Base-by-base conservation (phyloP, 1,284 basidiomycete species). In the Crucibulum parvulum region DNA sequence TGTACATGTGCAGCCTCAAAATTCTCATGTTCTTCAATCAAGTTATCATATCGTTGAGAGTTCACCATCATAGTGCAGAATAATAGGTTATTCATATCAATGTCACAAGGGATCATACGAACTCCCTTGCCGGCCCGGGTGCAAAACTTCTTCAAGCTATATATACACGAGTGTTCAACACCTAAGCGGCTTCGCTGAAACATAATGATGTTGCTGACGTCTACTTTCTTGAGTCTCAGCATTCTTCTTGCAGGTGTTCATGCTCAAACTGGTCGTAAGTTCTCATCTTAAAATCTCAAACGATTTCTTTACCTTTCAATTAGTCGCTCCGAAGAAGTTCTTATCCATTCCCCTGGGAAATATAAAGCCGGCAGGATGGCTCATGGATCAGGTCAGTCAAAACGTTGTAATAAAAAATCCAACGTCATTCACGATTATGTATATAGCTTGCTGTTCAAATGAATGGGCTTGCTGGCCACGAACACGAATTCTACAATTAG, bases 401-500 rank as follows among this genome's bases (percentile, higher is more conserved):
- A 13, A 48, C 15, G 15, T 36, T 37, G 31, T 31, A 31, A 31
- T 35, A 15, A 18, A 13, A 41, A 53, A 35, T 48, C 18, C 38
- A 10, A 51, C 18, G 13, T 52, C 43, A 34, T 63, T 35, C 60
- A 39, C 62, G 18, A 35, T 39, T 37, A 24, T 34, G 16, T 56
- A 51, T 31, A 16, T 58, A 85, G 82, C 72, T 86, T 16, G 69
- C 75, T n/a, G 81, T 87, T 34, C 84, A 86, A 60, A 82, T 76
- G 2, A 81, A 84, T 65, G 85, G 85, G 6, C 70, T 87, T 1
- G 84, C 84, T 2, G 85, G 84, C 0, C 83, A 86, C 63, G 79
- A 84, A 65, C 83, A 84, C 57, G 82, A 86, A 51, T 87, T 87
- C 65, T 87, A 86, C 64, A 71, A 82, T 63, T 85, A 84, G 84